Percentiles rank a stretch among this genome's conserved stretches.
Evolutionary conservation across 83 land plant species (phyloP).

Genomic region (Picea abies): DNA sequence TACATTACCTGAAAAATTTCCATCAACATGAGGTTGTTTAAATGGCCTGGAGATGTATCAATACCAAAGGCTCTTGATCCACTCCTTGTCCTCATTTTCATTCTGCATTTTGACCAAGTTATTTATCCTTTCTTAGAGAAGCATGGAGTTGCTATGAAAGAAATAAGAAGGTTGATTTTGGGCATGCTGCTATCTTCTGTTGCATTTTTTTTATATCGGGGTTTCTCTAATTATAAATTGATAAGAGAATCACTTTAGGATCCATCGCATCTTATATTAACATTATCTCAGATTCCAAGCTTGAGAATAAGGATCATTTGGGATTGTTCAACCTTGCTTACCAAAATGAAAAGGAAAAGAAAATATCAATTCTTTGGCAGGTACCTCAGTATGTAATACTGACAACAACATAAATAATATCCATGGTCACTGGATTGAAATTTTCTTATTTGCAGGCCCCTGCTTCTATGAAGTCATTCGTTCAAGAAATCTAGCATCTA

Average conservation of each 20-base stretch:
- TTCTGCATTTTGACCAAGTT: conserved; percentile 29
- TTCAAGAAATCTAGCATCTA: conserved; percentile 36
- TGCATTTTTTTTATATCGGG: conserved; percentile 35
- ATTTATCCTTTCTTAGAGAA: conserved; percentile 39
- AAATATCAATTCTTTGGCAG: conserved; percentile 35
- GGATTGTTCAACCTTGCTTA: neutral
- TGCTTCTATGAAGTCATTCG: conserved; percentile 37
- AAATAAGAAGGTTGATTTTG: conserved; percentile 25
- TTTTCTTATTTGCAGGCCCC: conserved; percentile 49
- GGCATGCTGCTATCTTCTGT: conserved; percentile 31
- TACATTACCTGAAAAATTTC: conserved; percentile 18
- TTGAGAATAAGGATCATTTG: neutral
- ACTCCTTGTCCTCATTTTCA: conserved; percentile 27
- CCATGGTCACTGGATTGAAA: conserved; percentile 39
- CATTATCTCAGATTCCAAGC: neutral
- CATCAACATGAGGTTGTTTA: no score
- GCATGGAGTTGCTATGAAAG: conserved; percentile 18
- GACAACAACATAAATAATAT: conserved; percentile 36
- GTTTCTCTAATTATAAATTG: conserved; percentile 31
- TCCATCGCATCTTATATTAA: conserved; percentile 4
- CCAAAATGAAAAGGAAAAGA: neutral
- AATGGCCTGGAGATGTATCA: no score
- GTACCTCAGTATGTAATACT: conserved; percentile 33
- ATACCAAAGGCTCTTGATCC: conserved; percentile 35
- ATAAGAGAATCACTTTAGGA: neutral